Evolutionary conservation across 768 basidiomycete species (phyloP), one percentile per base, ranked within the genome.

Genomic region (Calocera viscosa): DNA sequence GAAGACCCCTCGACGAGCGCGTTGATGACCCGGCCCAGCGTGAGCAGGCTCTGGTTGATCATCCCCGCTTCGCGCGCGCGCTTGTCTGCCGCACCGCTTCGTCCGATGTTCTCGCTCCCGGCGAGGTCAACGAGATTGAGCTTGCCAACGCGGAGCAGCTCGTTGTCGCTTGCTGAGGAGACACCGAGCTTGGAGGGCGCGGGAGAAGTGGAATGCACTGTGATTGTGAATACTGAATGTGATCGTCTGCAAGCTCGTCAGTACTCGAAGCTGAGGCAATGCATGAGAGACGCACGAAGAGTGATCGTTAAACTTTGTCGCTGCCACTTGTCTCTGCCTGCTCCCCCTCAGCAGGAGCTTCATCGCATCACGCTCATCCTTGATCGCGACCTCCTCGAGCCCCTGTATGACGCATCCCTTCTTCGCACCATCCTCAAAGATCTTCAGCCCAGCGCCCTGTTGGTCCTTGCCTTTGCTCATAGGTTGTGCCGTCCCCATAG

Each of bases 271-370:
- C 14, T 5, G 35, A 38, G 7, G 35, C 7, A 38, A 38, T 38
- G 35, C 14, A 14, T 5, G 2, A 63, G 17, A 32, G 24, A 65
- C 35, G 35, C 49, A 74, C 74, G 72, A 91, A 2, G 92, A 95
- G 71, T 93, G 90, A 73, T 97, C 93, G 74, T 99, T 99, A 82
- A 98, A 95, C 75, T 94, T 94, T 24, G 96, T 98, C 10, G 91
- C 86, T 0, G 94, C 96, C 49, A 91, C 91, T 77, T 98, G 94
- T 65, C 96, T 81, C 39, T 94, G 84, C 68, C 91, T 83, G 68
- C 90, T 93, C 53, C 96, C 96, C 75, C 92, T 94, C 22, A 85
- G 86, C 33, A 99, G 81, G 43, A 97, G 82, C 24, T 82, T 83
- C 28, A 98, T 78, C 0, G 94, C 95, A 69, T 93, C 89, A 68